Evolutionary conservation across 345 rosid species (phyloP), one percentile per base, ranked within the genome.

Genomic region (Barbarea vulgaris): DNA sequence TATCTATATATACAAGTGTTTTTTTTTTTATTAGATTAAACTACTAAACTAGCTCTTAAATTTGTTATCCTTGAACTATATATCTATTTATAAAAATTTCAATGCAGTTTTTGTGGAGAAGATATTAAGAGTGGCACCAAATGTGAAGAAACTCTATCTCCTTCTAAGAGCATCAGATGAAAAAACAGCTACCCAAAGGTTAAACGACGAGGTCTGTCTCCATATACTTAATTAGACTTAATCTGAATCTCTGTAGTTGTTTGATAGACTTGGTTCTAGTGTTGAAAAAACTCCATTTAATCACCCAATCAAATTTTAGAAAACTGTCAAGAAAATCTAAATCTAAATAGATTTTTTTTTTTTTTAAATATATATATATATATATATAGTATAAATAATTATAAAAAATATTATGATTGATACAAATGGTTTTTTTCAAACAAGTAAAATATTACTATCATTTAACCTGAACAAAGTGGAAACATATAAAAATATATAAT

Each of bases 41-140:
- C 18, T 19, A 73, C 28, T 13, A 46, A 30, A 63, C 24, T 27
- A 73, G 41, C 18, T 42, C 31, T 65, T 34, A 36, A 8, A 3
- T n/a, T 17, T 44, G 8, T 62, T 57, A 64, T 53, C 4, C 6
- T 56, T 4, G 33, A 57, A 36, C 13, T 50, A 21, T 30, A 17
- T 25, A 4, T 37, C 53, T 18, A 9, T 18, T 69, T n/a, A 10
- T 50, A 9, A 61, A 41, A 39, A 18, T 59, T 58, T 24, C 4
- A 64, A 28, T 78, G 84, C 84, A 93, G 96, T 91, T 78, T 84
- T 91, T 54, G 72, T 85, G 82, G 98, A 93, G 88, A 93, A 91
- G 75, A 78, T 87, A 67, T 19, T 88, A 46, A 91, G 97, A 69
- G 87, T 89, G 64, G 91, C 92, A 52, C 97, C 97, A 19, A 87